phyloP scores from a whole-genome alignment of 2,329 filamentous ascomycete species.

The Neoascochyta sp. region DNA sequence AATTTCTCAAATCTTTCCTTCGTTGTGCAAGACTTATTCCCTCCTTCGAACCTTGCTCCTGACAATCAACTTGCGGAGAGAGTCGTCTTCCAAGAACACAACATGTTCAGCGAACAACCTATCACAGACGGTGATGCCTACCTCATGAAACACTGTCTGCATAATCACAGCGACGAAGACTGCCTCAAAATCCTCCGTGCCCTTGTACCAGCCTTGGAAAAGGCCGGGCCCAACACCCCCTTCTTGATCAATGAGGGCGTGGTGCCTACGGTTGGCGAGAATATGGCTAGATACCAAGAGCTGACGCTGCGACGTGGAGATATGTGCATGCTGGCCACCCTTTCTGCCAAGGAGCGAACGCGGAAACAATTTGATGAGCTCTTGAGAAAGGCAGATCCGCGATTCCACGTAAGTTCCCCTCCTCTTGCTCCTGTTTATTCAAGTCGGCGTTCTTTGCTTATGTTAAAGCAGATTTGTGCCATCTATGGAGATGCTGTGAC shows the following conservation, averaged over 20 bases:
- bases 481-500: too few relatives aligned
- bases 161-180: conserved; percentile 39
- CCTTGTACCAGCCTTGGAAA: conserved; percentile 29
- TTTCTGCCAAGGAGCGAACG: not conserved
- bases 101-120: not conserved
- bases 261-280: not conserved
- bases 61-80: not conserved
- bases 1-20: not conserved
- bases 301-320: not conserved
- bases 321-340: not conserved
- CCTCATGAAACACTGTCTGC: conserved; percentile 22
- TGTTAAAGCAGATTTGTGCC: too few relatives aligned
- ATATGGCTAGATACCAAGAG: not conserved
- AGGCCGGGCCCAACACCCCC: conserved; percentile 1
- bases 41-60: too few relatives aligned
- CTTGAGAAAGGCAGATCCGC: not conserved
- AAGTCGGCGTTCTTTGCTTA: too few relatives aligned
- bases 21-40: not conserved
- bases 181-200: conserved; percentile 28
- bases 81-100: not conserved
- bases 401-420: too few relatives aligned
- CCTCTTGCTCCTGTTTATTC: too few relatives aligned
- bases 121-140: not conserved
- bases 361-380: not conserved
- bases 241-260: not conserved